Base-by-base conservation (phyloP, 148 eudicot species). In the Mesembryanthemum crystallinum region DNA sequence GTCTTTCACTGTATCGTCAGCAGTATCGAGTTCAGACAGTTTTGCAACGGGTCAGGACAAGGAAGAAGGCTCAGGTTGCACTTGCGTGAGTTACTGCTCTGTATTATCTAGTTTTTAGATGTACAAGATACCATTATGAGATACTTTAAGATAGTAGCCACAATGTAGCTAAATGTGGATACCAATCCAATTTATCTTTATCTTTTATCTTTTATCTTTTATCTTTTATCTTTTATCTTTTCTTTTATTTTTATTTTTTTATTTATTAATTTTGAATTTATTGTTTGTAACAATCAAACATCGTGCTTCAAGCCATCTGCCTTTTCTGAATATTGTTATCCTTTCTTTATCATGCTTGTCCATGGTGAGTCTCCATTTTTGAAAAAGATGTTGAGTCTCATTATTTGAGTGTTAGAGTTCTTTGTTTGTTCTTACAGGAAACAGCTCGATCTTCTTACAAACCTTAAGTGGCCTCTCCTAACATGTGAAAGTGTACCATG, bases 31-130 rank as follows among this genome's bases (percentile, higher is more conserved):
- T 89, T 30, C 92, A 89, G 82, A 94, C 97, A 71, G 88, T 92
- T 81, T 83, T 94, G 51, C 90, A 90, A 78, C 85, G 98, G 74
- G 85, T 92, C 79, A 92, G 97, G 73, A 82, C 82, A 72, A 86
- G 97, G 79, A 91, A 86, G 83, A 90, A 89, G 88, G 93, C 96
- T 73, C 97, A 94, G 83, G 86, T 89, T 87, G 89, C 90, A 81
- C 96, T 90, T 82, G 90, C 78, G 96, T 94, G 94, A 94, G 96
- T 94, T 85, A 79, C 85, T 87, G 81, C 83, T 77, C 76, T 86
- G 74, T 83, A 69, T 3, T 81, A 80, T 82, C 68, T 82, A 74
- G 74, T 76, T 77, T 64, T 75, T 80, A 49, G 71, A 76, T 70
- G 65, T 30, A 32, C 72, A 64, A 27, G 58, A 55, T 80, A 43